Conservation (phyloP, 2,329 filamentous ascomycete genomes). For the Aschersonia sp. region DNA sequence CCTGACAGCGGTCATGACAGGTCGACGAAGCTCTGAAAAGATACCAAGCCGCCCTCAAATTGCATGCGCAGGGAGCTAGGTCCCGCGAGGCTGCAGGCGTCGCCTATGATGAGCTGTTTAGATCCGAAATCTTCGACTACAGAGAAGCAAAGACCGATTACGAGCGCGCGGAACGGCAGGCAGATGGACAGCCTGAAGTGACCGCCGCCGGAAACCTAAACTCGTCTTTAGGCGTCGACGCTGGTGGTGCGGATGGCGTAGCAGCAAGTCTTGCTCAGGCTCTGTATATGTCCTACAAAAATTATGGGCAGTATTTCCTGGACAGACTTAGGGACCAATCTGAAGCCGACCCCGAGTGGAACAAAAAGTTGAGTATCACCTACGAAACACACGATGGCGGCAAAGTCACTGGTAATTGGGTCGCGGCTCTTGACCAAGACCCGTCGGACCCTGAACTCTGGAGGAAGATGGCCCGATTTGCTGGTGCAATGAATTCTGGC, state of each 20-base stretch:
- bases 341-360: constrained; percentile 37
- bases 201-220: constrained; percentile 30
- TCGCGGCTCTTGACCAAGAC: constrained; percentile 45
- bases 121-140: constrained; percentile 88
- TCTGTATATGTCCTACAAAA: constrained; percentile 88
- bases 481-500: constrained; percentile 39
- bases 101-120: constrained; percentile 74
- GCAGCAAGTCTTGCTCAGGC: constrained; percentile 78
- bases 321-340: constrained; percentile 34
- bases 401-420: constrained; percentile 40
- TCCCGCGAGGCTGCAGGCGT: constrained; percentile 63
- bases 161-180: constrained; percentile 49
- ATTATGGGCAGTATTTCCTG: constrained; percentile 82
- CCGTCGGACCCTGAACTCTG: constrained; percentile 54
- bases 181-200: constrained; percentile 28
- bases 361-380: constrained; percentile 10
- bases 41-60: constrained; percentile 80
- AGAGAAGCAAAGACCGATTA: constrained; percentile 79
- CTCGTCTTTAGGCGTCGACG: constrained; percentile 37
- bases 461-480: constrained; percentile 44
- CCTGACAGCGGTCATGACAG: constrained; percentile 16
- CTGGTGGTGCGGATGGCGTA: constrained; percentile 54
- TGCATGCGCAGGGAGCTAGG: constrained; percentile 72
- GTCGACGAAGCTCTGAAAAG: constrained; percentile 94
- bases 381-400: constrained; percentile 20